Evolutionary conservation across 495 filamentous ascomycete genomes (phyloP), one percentile per base, ranked within the genome.

Genomic region (Neurospora tetrasperma): DNA sequence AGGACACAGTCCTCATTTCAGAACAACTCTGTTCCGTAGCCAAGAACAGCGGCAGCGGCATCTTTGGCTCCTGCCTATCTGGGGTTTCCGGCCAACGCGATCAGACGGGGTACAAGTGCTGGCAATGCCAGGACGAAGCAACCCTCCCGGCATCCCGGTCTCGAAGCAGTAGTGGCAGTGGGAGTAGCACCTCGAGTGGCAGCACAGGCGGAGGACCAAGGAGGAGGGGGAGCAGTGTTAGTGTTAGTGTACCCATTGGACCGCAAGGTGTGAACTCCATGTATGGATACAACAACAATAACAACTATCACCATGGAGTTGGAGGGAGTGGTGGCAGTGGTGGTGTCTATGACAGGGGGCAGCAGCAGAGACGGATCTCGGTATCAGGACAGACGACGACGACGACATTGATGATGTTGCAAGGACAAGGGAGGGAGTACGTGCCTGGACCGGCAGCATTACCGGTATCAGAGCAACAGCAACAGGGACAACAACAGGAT

Each of bases 1-100:
- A 84, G 69, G 81, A 84, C 35, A 84, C 80, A 3, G 78, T 85
- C 9, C 79, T 85, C 44, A 84, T 85, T 31, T 84, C 83, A 14
- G 83, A 85, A 42, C 75, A 79, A 68, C 76, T 79, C 39, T 85
- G 83, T 70, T 70, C 72, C 7, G 69, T 69, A 0, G 83, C 80
- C n/a, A 73, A 74, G 18, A 71, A 59, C 43, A 80, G 78, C 62
- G 77, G 83, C 43, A 80, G 78, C 54, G 77, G 83, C 40, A 73
- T 81, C 40, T 84, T 84, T 69, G 83, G 82, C 23, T 78, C 78
- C 70, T 85, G 83, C 68, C 77, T 78, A 6, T 78, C 73, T 14
- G 82, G 81, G 8, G 74, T 81, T 12, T 71, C 73, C 20, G 79
- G 70, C 54, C 75, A 75, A 75, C 68, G 76, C 6, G 82, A 77